Evolutionary conservation across 2,329 filamentous ascomycete genomes (phyloP).

Genomic region (Lasiodiplodia gonubiensis): DNA sequence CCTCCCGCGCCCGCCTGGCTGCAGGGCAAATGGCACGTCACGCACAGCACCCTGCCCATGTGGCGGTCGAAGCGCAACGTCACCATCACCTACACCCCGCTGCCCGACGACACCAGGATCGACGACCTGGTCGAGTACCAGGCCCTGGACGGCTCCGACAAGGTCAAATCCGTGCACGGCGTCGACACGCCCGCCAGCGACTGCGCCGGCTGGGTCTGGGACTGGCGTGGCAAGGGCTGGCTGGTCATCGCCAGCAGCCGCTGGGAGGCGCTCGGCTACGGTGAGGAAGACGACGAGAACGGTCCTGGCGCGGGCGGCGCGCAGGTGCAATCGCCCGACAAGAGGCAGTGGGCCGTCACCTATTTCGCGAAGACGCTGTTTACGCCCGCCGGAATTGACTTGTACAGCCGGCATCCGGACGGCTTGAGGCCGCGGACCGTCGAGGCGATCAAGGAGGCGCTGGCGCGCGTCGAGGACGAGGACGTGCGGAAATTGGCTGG

Average conservation of each 20-base stretch:
- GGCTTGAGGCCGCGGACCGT: constrained; percentile 66
- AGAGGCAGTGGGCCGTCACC: constrained; percentile 72
- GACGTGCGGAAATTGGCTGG: constrained; percentile 60
- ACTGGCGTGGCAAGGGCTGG: constrained; percentile 80
- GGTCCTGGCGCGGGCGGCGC: background rate
- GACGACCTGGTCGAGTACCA: constrained; percentile 78
- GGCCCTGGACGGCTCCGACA: constrained; percentile 69
- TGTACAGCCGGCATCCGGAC: constrained; percentile 70
- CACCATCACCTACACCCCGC: constrained; percentile 72
- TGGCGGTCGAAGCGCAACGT: constrained; percentile 83
- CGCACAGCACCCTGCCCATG: constrained; percentile 60
- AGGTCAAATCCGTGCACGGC: constrained; percentile 41
- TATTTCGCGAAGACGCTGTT: constrained; percentile 86
- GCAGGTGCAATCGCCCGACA: constrained; percentile 33
- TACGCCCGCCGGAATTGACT: constrained; percentile 79
- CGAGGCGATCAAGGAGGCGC: constrained; percentile 59
- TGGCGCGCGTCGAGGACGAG: constrained; percentile 58
- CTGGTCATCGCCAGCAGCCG: constrained; percentile 73
- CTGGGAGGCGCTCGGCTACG: constrained; percentile 84
- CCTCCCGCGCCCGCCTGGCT: constrained; percentile 47
- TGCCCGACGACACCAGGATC: constrained; percentile 53
- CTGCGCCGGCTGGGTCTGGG: constrained; percentile 55
- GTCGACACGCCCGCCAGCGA: constrained; percentile 31
- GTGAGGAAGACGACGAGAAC: constrained; percentile 39
- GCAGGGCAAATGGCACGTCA: constrained; percentile 44